These are phyloP conservation scores for Aspergillus sp. DNA, from an alignment of 2,329 filamentous ascomycete genomes.

Conservation along the genomic window DNA sequence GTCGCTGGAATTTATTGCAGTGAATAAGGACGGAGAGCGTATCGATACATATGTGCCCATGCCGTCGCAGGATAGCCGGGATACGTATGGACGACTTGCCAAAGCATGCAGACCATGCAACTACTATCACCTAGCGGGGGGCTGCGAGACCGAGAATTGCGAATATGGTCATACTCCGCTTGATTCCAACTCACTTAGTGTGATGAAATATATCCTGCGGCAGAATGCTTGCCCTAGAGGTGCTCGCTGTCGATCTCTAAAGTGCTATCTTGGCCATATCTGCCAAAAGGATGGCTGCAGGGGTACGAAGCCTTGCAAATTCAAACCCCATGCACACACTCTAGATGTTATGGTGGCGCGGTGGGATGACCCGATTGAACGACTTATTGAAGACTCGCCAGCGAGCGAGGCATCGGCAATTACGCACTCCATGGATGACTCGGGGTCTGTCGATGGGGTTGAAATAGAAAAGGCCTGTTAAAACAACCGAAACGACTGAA, in stretches of 20 bases:
- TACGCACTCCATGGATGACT: too few species aligned
- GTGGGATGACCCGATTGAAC: constrained; percentile 23
- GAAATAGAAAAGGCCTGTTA: too few species aligned
- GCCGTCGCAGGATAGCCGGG: constrained; percentile 39
- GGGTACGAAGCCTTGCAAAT: constrained; percentile 31
- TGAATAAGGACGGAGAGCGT: constrained; percentile 50
- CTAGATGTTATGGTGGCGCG: constrained; percentile 24
- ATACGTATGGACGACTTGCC: constrained; percentile 40
- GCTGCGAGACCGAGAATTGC: constrained; percentile 41
- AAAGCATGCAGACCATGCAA: constrained; percentile 51
- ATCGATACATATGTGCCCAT: constrained; percentile 46
- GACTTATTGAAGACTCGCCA: background rate
- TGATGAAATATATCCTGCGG: constrained; percentile 47
- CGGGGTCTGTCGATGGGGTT: too few species aligned
- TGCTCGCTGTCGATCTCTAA: constrained; percentile 41
- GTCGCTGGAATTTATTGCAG: constrained; percentile 37
- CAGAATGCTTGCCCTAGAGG: constrained; percentile 44
- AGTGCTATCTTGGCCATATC: constrained; percentile 50
- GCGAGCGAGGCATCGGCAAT: background rate
- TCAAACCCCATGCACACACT: constrained; percentile 27
- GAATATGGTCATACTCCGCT: constrained; percentile 50
- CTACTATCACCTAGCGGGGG: constrained; percentile 45
- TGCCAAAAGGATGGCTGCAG: constrained; percentile 36
- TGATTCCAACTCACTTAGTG: constrained; percentile 38
- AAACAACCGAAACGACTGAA: too few species aligned